These are phyloP conservation scores for Zygosaccharomyces bisporus DNA, from an alignment of 805 yeast genomes.

Conservation along the genomic window DNA sequence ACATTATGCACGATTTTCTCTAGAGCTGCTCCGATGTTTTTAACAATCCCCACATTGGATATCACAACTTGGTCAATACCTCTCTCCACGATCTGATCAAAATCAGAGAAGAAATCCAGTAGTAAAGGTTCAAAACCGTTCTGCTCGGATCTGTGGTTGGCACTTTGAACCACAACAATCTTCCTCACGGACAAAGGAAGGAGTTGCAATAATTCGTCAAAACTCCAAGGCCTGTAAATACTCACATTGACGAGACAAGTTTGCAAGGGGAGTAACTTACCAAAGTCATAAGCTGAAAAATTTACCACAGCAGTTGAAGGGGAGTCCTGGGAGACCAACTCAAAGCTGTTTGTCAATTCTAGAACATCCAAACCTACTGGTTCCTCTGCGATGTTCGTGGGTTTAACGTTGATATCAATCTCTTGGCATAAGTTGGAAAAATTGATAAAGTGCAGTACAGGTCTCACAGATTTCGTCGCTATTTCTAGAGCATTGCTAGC, in stretches of 20 bases:
- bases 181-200: slow-evolving; percentile 54
- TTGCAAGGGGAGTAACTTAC: slow-evolving; percentile 35
- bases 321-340: slow-evolving; percentile 28
- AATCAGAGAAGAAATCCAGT: slow-evolving; percentile 68
- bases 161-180: slow-evolving; percentile 66
- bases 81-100: slow-evolving; percentile 44
- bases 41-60: slow-evolving; percentile 41
- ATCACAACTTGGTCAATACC: slow-evolving; percentile 52
- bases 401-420: slow-evolving; percentile 18
- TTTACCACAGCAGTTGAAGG: slow-evolving; percentile 56
- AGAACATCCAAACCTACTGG: slow-evolving; percentile 35
- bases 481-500: slow-evolving; percentile 57
- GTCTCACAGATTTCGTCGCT: slow-evolving; percentile 44
- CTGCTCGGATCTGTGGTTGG: slow-evolving; percentile 29
- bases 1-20: slow-evolving; percentile 51
- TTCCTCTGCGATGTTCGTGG: slow-evolving; percentile 19
- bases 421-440: slow-evolving; percentile 11
- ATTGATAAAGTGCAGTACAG: slow-evolving; percentile 70
- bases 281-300: slow-evolving; percentile 56
- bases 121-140: slow-evolving; percentile 64
- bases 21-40: slow-evolving; percentile 37
- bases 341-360: slow-evolving; percentile 25
- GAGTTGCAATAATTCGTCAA: slow-evolving; percentile 44
- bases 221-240: slow-evolving; percentile 70
- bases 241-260: slow-evolving; percentile 50